Evolutionary conservation across 345 rosid species (phyloP).

Genomic region (Citrus mangshanensis): DNA sequence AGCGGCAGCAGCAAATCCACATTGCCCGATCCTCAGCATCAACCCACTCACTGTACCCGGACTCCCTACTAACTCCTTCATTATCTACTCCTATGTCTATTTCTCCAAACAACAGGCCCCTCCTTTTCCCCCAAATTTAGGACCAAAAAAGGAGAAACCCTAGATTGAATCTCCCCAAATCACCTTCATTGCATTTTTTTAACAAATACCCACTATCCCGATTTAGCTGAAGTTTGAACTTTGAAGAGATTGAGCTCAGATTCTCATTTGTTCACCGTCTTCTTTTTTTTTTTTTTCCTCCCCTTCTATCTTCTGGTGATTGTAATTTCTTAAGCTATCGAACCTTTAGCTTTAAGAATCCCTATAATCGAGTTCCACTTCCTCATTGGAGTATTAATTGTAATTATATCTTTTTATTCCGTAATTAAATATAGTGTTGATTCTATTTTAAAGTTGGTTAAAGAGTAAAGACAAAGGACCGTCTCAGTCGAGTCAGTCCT

Average conservation of each 20-base stretch:
- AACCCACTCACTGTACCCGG: conserved; percentile 82
- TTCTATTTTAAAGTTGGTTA: neutral
- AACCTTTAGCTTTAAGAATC: conserved; percentile 1
- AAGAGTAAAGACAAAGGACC: neutral
- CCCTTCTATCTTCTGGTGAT: no score
- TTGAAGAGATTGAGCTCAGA: neutral
- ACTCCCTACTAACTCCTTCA: conserved; percentile 82
- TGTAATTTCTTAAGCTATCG: neutral
- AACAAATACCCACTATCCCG: neutral
- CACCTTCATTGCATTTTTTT: conserved; percentile 13
- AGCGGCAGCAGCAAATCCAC: conserved; percentile 71
- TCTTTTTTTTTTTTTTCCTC: no score
- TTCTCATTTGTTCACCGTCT: neutral
- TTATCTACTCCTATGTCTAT: conserved; percentile 2
- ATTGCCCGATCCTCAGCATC: conserved; percentile 68
- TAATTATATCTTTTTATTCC: neutral
- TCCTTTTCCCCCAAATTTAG: neutral
- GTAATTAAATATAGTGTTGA: neutral
- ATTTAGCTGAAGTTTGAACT: neutral
- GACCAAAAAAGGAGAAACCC: conserved; percentile 19
- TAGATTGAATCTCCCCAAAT: conserved; percentile 11
- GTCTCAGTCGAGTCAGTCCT: neutral
- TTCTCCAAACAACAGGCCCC: neutral
- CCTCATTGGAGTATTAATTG: neutral
- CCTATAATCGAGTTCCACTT: neutral